A percentile compares a stretch with the other conserved stretches of the same genome.
phyloP scores from a whole-genome alignment of 1,139 yeast species.

The Blastobotrys petasosporus region DNA sequence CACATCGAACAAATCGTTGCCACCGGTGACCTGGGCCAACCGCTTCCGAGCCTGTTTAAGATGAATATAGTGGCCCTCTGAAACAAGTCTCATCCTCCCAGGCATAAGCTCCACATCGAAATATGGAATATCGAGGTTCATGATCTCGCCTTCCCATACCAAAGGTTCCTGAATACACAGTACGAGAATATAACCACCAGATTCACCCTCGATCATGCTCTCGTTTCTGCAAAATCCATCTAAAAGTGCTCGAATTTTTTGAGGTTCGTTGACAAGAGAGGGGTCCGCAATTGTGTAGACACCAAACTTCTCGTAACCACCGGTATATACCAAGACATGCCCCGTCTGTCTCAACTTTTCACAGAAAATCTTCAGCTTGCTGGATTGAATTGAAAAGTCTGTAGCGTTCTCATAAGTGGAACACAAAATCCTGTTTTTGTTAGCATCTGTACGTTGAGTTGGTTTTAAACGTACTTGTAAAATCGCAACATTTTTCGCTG shows the following conservation, averaged over 20 bases:
- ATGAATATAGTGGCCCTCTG: slow-evolving; percentile 54
- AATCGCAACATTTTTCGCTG: slow-evolving; percentile 82
- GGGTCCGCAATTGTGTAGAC: slow-evolving; percentile 66
- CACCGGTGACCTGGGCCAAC: slow-evolving; percentile 44
- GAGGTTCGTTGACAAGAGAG: slow-evolving; percentile 42
- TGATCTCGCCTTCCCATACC: slow-evolving; percentile 83
- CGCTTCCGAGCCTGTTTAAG: slow-evolving; percentile 41
- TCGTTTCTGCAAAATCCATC: slow-evolving; percentile 32
- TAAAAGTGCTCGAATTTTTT: slow-evolving; percentile 35
- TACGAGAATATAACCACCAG: slow-evolving; percentile 55
- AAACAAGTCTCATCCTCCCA: slow-evolving; percentile 66
- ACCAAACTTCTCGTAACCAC: slow-evolving; percentile 69
- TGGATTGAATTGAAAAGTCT: slow-evolving; percentile 57
- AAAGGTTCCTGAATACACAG: slow-evolving; percentile 79
- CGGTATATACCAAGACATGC: slow-evolving; percentile 76
- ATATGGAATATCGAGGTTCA: slow-evolving; percentile 47
- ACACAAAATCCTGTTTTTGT: slow-evolving; percentile 42
- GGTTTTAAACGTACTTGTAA: slow-evolving; percentile 37
- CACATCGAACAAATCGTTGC: slow-evolving; percentile 50
- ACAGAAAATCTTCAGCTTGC: slow-evolving; percentile 44
- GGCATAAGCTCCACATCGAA: slow-evolving; percentile 43
- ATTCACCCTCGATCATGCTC: slow-evolving; percentile 27
- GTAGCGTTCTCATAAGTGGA: slow-evolving; percentile 72
- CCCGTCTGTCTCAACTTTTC: slow-evolving; percentile 55
- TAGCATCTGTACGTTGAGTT: background rate